Evolutionary conservation across 1,139 yeast species (phyloP), one percentile per base, ranked within the genome.

Genomic region (Hansenula lynferdii): DNA sequence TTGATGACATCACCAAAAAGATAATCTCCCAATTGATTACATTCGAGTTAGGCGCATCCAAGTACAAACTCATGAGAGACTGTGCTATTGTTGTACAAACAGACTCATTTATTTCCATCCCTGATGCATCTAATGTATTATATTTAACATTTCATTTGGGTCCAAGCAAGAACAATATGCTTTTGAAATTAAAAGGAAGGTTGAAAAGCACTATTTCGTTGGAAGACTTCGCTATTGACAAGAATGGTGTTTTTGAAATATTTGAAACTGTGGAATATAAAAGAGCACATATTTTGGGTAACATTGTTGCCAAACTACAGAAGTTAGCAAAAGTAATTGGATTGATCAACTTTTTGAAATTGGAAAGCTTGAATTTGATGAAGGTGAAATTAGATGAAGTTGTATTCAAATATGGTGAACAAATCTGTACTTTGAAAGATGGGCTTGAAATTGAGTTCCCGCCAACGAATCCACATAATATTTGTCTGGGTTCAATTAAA

Each of bases 21-120:
- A 72, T 83, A 37, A 70, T 81, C 37, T 76, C 79, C 43, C 83
- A 81, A 47, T 69, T 81, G 67, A 69, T 83, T 7, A 65, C 77
- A 14, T 81, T 77, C 48, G 87, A 84, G 42, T 65, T 83, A 43
- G 68, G 67, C n/a, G 57, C 53, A 3, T 28, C 46, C 5, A 30
- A 27, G 2, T 42, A 40, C 29, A 34, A 35, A 21, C 30, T 46
- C 4, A 26, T 45, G 6, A 40, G 37, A 24, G 43, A 44, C 28
- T 44, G 37, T 9, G 23, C 31, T 5, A 37, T 49, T 23, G n/a
- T 45, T 2, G 38, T 49, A 17, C 41, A 47, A n/a, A 45, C 51
- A 1, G 41, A 42, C 22, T 36, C 49, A 4, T 49, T 53, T 30
- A 48, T 53, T 25, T 39, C 47, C 23, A 48, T 52, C 0, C 44